A percentile compares a stretch with the other conserved stretches of the same genome.
These are phyloP conservation scores for Zangia roseola DNA, from an alignment of 768 basidiomycete species.

Conservation along the genomic window DNA sequence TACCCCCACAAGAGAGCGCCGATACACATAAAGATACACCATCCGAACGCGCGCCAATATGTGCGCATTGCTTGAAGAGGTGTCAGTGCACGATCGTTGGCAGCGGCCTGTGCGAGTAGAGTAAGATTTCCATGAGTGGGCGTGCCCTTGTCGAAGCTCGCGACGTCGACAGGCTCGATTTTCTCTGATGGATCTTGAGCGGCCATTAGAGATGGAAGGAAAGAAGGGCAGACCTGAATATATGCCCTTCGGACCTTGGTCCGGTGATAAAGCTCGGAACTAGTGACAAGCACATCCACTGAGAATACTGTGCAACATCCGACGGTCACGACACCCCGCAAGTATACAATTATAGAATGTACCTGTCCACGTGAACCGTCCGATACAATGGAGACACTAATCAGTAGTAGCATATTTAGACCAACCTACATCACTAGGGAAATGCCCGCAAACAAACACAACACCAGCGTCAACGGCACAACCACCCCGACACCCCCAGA, in stretches of 20 bases:
- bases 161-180: not conserved
- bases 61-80: constrained; percentile 20
- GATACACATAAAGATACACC: constrained; percentile 26
- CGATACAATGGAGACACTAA: too few species aligned
- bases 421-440: not conserved
- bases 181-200: constrained; percentile 8
- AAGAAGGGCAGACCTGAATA: not conserved
- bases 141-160: constrained; percentile 8
- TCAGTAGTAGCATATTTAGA: too few species aligned
- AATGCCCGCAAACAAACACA: not conserved
- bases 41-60: constrained; percentile 24
- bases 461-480: not conserved
- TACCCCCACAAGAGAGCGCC: constrained; percentile 28
- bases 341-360: too few species aligned
- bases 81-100: constrained; percentile 19
- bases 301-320: too few species aligned
- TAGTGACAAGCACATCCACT: too few species aligned
- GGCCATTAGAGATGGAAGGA: not conserved
- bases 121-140: constrained; percentile 11
- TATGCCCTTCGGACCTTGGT: not conserved
- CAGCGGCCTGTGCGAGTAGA: constrained; percentile 22
- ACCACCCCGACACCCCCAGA: not conserved
- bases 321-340: too few species aligned
- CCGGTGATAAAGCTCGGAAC: too few species aligned
- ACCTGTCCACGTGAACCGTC: too few species aligned